Percentiles rank a stretch among this genome's conserved stretches.
phyloP scores from a whole-genome alignment of 169 alveolate genomes.

The Blepharisma undulans region DNA sequence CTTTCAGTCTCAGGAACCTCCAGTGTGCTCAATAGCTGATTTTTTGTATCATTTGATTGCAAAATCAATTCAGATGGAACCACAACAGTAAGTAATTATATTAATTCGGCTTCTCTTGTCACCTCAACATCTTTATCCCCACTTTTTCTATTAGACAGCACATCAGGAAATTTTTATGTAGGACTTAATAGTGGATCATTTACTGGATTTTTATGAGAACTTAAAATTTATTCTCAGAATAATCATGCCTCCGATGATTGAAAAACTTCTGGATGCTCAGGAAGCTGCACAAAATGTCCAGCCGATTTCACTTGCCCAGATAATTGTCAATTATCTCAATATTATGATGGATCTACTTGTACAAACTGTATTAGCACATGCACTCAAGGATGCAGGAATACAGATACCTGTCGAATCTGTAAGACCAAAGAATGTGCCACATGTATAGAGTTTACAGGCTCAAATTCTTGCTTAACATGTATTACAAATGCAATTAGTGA shows the following conservation, averaged over 20 bases:
- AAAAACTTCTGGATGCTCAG: neutral
- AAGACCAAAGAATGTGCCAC: neutral
- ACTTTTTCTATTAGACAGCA: neutral
- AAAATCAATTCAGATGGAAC: neutral
- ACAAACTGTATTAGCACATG: neutral
- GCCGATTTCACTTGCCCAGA: neutral
- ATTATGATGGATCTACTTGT: constrained; percentile 10
- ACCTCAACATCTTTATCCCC: neutral
- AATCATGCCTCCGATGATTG: neutral
- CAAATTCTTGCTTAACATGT: neutral
- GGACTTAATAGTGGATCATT: neutral
- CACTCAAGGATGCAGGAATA: neutral
- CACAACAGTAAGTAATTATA: neutral
- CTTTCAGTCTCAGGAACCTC: neutral
- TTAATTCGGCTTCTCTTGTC: neutral
- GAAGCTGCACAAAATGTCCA: neutral
- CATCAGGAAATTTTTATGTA: neutral
- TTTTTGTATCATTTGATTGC: neutral
- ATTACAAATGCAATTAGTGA: neutral
- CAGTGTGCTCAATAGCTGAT: neutral
- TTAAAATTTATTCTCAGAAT: neutral
- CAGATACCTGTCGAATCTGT: neutral
- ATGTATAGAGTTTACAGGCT: neutral
- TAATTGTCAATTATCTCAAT: neutral
- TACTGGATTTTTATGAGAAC: neutral